phyloP scores from a whole-genome alignment of 768 basidiomycete species.

The Xerocomellus intermedius region DNA sequence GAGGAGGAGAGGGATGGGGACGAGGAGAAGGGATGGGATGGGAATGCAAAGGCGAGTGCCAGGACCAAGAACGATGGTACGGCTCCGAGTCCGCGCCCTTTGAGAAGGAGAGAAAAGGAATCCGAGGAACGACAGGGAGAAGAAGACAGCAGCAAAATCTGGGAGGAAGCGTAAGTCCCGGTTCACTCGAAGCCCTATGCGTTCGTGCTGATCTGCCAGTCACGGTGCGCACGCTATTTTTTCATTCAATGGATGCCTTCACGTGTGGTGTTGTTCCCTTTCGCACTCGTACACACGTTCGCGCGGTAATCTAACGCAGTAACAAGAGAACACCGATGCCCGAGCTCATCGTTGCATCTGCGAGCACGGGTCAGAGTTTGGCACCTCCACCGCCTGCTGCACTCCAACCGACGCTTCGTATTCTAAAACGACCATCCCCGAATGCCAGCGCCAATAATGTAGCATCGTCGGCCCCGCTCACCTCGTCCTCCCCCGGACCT shows the following conservation, averaged over 20 bases:
- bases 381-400: conserved; percentile 54
- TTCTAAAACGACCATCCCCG: conserved; percentile 65
- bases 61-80: neutral
- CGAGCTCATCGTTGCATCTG: conserved; percentile 46
- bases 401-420: conserved; percentile 62
- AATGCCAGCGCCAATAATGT: neutral
- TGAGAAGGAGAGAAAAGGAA: neutral
- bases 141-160: conserved; percentile 49
- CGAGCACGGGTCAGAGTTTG: conserved; percentile 37
- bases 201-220: conserved; percentile 13
- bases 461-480: neutral
- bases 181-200: neutral
- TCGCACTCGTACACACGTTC: neutral
- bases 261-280: neutral
- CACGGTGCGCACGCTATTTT: conserved; percentile 1
- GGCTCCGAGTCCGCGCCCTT: neutral
- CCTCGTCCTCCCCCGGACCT: conserved; percentile 16
- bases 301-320: conserved; percentile 33
- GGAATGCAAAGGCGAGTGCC: neutral
- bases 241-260: neutral
- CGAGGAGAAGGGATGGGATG: too few species aligned
- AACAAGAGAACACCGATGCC: conserved; percentile 70
- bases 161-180: conserved; percentile 66
- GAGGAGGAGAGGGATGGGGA: neutral
- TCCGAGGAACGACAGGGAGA: neutral